These are phyloP conservation scores for Pulveroboletus ravenelii DNA, from an alignment of 768 basidiomycete genomes.

Conservation along the genomic window DNA sequence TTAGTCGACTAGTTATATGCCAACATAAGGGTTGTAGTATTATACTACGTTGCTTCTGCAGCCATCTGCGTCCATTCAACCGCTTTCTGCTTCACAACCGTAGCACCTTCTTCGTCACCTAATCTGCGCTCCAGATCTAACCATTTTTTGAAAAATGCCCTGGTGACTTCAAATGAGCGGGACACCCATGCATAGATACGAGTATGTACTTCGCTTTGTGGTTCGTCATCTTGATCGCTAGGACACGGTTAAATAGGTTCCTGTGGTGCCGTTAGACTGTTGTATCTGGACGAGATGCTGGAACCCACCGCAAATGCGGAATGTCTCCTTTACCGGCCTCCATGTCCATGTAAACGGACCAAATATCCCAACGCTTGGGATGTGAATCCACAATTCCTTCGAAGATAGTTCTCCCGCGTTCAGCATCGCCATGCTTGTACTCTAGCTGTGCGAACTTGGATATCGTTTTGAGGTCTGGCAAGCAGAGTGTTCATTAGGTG, in stretches of 20 bases:
- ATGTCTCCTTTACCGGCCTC: constrained; percentile 79
- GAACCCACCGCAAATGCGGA: constrained; percentile 62
- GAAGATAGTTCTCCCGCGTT: constrained; percentile 92
- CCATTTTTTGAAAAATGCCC: constrained; percentile 98
- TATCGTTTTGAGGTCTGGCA: constrained; percentile 87
- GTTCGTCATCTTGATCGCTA: constrained; percentile 83
- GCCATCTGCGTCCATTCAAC: constrained; percentile 85
- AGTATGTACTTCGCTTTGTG: constrained; percentile 89
- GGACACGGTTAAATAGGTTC: constrained; percentile 80
- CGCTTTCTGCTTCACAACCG: constrained; percentile 80
- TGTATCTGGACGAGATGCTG: background rate
- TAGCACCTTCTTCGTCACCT: constrained; percentile 82
- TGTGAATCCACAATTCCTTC: constrained; percentile 96
- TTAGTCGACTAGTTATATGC: constrained; percentile 29
- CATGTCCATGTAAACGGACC: constrained; percentile 98
- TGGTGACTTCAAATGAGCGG: constrained; percentile 29
- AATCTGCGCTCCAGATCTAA: constrained; percentile 79
- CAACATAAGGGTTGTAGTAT: constrained; percentile 20
- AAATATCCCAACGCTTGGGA: constrained; percentile 91
- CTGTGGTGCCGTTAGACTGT: constrained; percentile 35
- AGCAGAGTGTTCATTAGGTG: background rate
- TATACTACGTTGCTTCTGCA: constrained; percentile 16
- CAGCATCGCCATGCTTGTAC: constrained; percentile 89
- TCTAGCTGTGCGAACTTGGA: constrained; percentile 93
- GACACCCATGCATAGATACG: background rate